These are phyloP conservation scores for Xylaria sp. DNA, from an alignment of 2,329 filamentous ascomycete species.

Conservation along the genomic window DNA sequence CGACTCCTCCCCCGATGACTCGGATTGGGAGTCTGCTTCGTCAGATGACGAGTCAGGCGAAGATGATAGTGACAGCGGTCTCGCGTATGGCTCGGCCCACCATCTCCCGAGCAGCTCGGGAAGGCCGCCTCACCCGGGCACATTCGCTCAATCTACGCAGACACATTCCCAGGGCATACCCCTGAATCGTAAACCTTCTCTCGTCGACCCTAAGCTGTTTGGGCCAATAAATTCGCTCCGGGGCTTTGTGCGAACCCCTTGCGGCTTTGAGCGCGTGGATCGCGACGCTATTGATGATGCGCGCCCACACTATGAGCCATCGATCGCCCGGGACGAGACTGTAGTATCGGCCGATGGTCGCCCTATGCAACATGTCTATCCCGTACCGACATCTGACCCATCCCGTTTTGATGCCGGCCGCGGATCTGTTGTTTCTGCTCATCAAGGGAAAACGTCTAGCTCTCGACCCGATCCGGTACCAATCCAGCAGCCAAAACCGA, in stretches of 20 bases:
- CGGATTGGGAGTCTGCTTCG: constrained; percentile 67
- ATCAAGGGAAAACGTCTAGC: constrained; percentile 54
- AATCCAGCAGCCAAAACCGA: constrained; percentile 87
- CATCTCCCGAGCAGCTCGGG: constrained; percentile 41
- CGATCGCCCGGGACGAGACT: constrained; percentile 51
- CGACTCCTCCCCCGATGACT: constrained; percentile 57
- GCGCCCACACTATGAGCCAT: constrained; percentile 52
- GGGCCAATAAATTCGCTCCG: constrained; percentile 71
- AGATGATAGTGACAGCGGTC: constrained; percentile 54
- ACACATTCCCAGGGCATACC: constrained; percentile 40
- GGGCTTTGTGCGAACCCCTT: constrained; percentile 65
- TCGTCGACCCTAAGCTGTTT: constrained; percentile 69
- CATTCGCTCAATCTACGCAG: constrained; percentile 33
- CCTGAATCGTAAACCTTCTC: constrained; percentile 53
- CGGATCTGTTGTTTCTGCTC: constrained; percentile 59
- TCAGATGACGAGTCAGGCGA: constrained; percentile 60
- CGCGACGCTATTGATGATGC: constrained; percentile 41
- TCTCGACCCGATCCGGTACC: constrained; percentile 70
- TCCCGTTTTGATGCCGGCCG: constrained; percentile 68
- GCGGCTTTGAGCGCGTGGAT: constrained; percentile 62
- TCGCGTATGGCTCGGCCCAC: constrained; percentile 57
- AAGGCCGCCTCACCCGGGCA: constrained; percentile 32
- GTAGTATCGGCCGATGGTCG: constrained; percentile 50
- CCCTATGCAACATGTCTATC: constrained; percentile 72
- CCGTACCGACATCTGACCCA: constrained; percentile 74